Conservation (phyloP, 2,329 filamentous ascomycete genomes). For the Diaporthe citrichinensis region DNA sequence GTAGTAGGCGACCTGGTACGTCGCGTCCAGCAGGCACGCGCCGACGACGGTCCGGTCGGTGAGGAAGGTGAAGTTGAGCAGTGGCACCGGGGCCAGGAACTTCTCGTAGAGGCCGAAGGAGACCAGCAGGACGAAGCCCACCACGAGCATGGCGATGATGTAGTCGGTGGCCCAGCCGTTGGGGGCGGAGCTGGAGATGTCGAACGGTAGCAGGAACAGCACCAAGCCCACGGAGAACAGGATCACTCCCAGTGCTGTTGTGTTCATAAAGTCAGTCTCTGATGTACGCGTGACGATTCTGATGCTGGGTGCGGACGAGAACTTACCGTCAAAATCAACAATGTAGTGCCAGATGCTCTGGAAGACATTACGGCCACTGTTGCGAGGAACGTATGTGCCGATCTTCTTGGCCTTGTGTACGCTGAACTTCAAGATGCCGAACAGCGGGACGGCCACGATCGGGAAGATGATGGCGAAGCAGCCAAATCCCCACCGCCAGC, state of each 20-base stretch:
- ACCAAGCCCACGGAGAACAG: constrained; percentile 70
- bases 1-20: constrained; percentile 65
- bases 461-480: constrained; percentile 72
- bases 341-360: constrained; percentile 66
- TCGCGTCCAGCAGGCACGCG: constrained; percentile 60
- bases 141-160: constrained; percentile 72
- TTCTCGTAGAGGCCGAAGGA: constrained; percentile 67
- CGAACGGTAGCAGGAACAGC: constrained; percentile 76
- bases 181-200: constrained; percentile 62
- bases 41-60: constrained; percentile 66
- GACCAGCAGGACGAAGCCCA: constrained; percentile 71
- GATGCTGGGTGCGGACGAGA: fast-evolving
- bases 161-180: constrained; percentile 65
- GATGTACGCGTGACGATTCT: background rate
- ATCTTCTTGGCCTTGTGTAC: constrained; percentile 69
- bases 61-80: constrained; percentile 68
- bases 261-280: background rate
- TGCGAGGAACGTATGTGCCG: constrained; percentile 57
- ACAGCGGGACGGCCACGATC: constrained; percentile 69
- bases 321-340: constrained; percentile 69
- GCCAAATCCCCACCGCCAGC: constrained; percentile 76
- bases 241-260: constrained; percentile 64
- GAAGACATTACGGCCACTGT: constrained; percentile 58
- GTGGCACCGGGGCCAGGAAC: constrained; percentile 68
- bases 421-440: constrained; percentile 69